Conservation (phyloP, 2,329 filamentous ascomycete species). For the Apiospora saccharicola region DNA sequence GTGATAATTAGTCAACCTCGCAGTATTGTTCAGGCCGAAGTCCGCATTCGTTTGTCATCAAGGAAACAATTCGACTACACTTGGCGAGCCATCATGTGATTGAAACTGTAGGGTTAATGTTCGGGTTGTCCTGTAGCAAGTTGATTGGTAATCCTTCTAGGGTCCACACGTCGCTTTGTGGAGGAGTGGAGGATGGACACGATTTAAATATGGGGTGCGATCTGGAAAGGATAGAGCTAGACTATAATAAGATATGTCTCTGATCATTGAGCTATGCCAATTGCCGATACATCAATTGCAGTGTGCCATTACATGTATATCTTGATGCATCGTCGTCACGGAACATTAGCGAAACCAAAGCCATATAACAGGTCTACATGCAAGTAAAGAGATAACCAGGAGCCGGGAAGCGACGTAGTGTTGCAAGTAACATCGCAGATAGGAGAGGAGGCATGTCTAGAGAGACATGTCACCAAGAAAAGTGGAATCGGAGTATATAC, state of each 20-base stretch:
- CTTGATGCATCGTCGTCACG: not conserved
- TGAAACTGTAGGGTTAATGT: not conserved
- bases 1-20: not conserved
- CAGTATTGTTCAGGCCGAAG: no score
- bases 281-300: not conserved
- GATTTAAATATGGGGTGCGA: not conserved
- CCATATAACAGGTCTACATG: not conserved
- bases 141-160: not conserved
- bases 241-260: not conserved
- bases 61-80: not conserved
- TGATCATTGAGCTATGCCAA: not conserved
- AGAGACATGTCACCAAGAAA: no score
- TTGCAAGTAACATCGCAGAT: no score
- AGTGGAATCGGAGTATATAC: not conserved
- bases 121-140: not conserved
- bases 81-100: not conserved
- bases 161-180: not conserved
- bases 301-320: not conserved
- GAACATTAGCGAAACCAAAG: no score
- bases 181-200: not conserved
- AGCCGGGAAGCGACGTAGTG: no score
- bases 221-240: not conserved
- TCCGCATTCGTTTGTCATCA: not conserved
- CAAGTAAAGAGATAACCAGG: not conserved
- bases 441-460: no score